A percentile compares a stretch with the other conserved stretches of the same genome.
phyloP scores from a whole-genome alignment of 2,329 filamentous ascomycete genomes.

The Aspergillus flavus region DNA sequence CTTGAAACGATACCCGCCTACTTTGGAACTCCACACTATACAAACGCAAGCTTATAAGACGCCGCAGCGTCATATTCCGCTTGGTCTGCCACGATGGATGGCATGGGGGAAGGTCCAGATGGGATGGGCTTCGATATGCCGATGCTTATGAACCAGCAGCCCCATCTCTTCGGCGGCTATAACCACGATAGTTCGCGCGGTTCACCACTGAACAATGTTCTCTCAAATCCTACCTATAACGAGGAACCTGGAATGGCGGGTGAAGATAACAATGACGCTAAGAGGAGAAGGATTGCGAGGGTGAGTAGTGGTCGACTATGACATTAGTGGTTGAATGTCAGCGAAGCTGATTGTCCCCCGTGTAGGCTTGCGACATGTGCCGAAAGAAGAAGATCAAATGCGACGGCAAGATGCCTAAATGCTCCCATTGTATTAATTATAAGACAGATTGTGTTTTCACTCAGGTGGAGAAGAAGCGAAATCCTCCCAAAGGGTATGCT shows the following conservation, averaged over 20 bases:
- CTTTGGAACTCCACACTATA: conserved; percentile 20
- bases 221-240: conserved; percentile 39
- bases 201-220: conserved; percentile 59
- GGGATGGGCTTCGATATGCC: conserved; percentile 47
- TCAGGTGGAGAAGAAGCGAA: conserved; percentile 97
- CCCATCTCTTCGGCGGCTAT: conserved; percentile 70
- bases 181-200: conserved; percentile 63
- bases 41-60: conserved; percentile 12
- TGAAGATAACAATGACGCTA: conserved; percentile 73
- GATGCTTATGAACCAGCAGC: conserved; percentile 64
- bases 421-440: conserved; percentile 95
- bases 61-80: not conserved
- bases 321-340: not conserved
- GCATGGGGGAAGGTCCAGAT: conserved; percentile 40
- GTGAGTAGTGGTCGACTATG: conserved; percentile 54
- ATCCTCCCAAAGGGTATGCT: conserved; percentile 88
- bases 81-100: conserved; percentile 33
- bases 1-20: conserved; percentile 20
- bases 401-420: conserved; percentile 92
- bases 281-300: conserved; percentile 84
- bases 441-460: conserved; percentile 98
- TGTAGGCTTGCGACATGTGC: conserved; percentile 91
- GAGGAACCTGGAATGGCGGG: conserved; percentile 50
- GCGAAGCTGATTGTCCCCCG: conserved; percentile 12
- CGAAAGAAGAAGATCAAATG: conserved; percentile 94